These are phyloP conservation scores for Flueggea neowawraea DNA, from an alignment of 441 rosid genomes.

Conservation along the genomic window DNA sequence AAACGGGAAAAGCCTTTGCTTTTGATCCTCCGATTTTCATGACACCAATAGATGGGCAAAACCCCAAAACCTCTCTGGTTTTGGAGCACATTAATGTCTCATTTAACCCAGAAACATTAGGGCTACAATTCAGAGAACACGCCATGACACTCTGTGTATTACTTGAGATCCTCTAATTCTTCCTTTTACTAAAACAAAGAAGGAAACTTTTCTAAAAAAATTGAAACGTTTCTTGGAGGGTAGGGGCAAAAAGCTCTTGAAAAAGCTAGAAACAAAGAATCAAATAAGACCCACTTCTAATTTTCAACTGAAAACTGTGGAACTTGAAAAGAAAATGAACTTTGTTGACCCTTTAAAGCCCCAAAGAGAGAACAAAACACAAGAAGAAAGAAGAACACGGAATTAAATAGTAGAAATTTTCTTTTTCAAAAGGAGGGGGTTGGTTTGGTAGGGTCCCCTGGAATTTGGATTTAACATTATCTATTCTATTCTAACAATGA, in stretches of 20 bases:
- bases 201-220: background rate
- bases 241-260: background rate
- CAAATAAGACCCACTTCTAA: slow-evolving; percentile 7
- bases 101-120: slow-evolving; percentile 19
- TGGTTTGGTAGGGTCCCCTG: background rate
- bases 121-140: slow-evolving; percentile 19
- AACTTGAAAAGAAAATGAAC: background rate
- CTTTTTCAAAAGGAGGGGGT: too few species aligned
- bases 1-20: slow-evolving; percentile 18
- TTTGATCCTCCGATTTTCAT: slow-evolving; percentile 19
- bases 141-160: slow-evolving; percentile 20
- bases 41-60: slow-evolving; percentile 23
- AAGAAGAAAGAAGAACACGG: background rate
- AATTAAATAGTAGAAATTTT: background rate
- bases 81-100: slow-evolving; percentile 18
- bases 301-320: background rate
- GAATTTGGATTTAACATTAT: slow-evolving; percentile 19
- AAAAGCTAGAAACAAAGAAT: background rate
- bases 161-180: background rate
- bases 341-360: slow-evolving; percentile 8
- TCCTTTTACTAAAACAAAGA: slow-evolving; percentile 7
- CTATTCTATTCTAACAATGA: slow-evolving; percentile 2
- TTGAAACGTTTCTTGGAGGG: background rate
- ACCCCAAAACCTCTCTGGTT: slow-evolving; percentile 14
- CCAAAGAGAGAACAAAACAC: background rate